Percentiles rank a stretch among this genome's conserved stretches.
Conservation (phyloP, 352 stramenopile genomes). For the Phytopythium montanum region DNA sequence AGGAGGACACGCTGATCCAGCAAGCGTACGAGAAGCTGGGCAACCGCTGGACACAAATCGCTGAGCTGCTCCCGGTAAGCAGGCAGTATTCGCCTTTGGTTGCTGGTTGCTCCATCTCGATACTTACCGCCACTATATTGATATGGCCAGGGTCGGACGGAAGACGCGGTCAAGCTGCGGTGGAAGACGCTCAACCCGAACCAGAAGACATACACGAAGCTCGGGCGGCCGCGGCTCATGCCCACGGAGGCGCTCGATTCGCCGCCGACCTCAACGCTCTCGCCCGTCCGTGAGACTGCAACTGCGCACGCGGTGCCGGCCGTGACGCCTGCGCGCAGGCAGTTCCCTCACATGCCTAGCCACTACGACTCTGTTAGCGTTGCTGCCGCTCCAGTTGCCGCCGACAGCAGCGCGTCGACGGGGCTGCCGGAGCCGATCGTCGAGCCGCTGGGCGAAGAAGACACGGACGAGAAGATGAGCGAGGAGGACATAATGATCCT, state of each 20-base stretch:
- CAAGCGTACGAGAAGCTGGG: slow-evolving; percentile 79
- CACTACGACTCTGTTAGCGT: background rate
- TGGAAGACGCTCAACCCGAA: slow-evolving; percentile 86
- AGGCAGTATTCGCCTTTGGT: background rate
- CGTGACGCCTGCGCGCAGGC: background rate
- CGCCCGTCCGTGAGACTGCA: slow-evolving; percentile 6
- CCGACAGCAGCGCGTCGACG: slow-evolving; percentile 5
- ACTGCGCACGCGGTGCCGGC: background rate
- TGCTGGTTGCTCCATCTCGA: background rate
- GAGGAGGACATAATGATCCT: slow-evolving; percentile 59
- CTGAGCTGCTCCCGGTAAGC: slow-evolving; percentile 63
- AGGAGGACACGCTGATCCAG: slow-evolving; percentile 71
- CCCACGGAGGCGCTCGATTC: slow-evolving; percentile 39
- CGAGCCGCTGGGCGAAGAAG: slow-evolving; percentile 23
- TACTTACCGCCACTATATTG: background rate
- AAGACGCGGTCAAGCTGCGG: slow-evolving; percentile 77
- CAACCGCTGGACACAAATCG: slow-evolving; percentile 88
- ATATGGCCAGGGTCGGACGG: slow-evolving; percentile 48
- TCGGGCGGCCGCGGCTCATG: slow-evolving; percentile 61
- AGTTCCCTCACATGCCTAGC: background rate
- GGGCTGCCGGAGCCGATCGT: slow-evolving; percentile 41
- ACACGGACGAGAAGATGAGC: slow-evolving; percentile 48
- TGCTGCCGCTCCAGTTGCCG: background rate
- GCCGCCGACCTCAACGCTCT: slow-evolving; percentile 23
- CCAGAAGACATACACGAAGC: slow-evolving; percentile 68